Evolutionary conservation across 2,329 filamentous ascomycete genomes (phyloP), one percentile per base, ranked within the genome.

Genomic region (Zasmidium citrigriseum): DNA sequence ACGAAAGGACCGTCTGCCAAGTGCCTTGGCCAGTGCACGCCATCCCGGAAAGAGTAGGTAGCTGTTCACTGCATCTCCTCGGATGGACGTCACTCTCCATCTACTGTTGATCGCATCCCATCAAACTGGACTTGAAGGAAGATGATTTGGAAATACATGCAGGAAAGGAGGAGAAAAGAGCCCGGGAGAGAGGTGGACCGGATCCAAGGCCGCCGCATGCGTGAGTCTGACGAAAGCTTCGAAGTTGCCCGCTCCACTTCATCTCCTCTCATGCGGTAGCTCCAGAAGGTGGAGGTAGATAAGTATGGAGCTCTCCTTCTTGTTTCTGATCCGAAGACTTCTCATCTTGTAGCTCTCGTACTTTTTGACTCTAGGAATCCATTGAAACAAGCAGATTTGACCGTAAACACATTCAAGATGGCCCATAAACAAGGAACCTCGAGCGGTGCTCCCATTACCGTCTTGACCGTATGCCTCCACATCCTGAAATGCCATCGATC

Each of bases 361-460:
- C 16, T 4, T n/a, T 41, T 41, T n/a, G 16, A 41, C 34, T 9
- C 12, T n/a, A 9, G 4, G 18, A n/a, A 41, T 23, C 16, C n/a
- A n/a, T n/a, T n/a, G n/a, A n/a, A n/a, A n/a, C n/a, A n/a, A n/a
- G 9, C 47, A 5, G 14, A 47, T 18, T 3, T 10, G 12, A 12
- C 4, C 45, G 22, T 20, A 5, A 22, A 14, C 45, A 22, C 4
- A 14, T 47, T 22, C 45, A 16, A 14, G 20, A 47, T 47, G 45
- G 5, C 34, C 16, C 34, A 41, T 20, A 47, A 47, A 21, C 55
- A 60, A 58, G 63, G 60, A 44, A 66, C 64, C 34, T 65, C 64
- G 10, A 61, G 55, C 54, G 64, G 64, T 11, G 55, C 58, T 21
- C 64, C 64, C 25, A 65, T 66, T 54, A 61, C 62, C 12, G 59